Percentiles rank a stretch among this genome's conserved stretches.
phyloP scores from a whole-genome alignment of 2,329 filamentous ascomycete species.

The Ophiocordyceps camponoti-leonardi region DNA sequence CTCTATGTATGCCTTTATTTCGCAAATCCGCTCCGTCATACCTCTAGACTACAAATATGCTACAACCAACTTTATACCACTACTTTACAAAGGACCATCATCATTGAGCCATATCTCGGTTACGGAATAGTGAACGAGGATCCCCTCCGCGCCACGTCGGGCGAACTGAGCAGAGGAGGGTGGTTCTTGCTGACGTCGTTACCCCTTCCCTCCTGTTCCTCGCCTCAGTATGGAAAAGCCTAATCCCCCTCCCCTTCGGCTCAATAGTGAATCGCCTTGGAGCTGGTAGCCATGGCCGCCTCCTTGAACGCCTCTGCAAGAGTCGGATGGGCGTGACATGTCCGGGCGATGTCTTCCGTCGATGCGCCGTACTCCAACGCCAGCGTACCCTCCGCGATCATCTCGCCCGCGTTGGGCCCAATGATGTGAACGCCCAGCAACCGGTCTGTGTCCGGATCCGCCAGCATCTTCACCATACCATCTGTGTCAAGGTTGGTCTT shows the following conservation, averaged over 20 bases:
- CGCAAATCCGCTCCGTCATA: too few relatives aligned
- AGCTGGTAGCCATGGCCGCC: constrained; percentile 94
- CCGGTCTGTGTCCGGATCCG: constrained; percentile 90
- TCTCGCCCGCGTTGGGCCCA: constrained; percentile 89
- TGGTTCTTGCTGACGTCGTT: too few relatives aligned
- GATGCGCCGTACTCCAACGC: constrained; percentile 94
- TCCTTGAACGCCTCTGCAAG: constrained; percentile 98
- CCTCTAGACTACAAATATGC: neutral
- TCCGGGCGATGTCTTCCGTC: constrained; percentile 85
- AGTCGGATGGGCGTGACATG: constrained; percentile 92
- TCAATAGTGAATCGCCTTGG: constrained; percentile 87
- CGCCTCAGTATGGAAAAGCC: neutral
- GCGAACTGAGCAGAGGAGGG: too few relatives aligned
- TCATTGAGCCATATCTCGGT: neutral
- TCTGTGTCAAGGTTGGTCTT: constrained; percentile 98
- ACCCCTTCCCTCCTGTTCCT: too few relatives aligned
- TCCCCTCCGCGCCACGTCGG: too few relatives aligned
- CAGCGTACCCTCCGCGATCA: constrained; percentile 95
- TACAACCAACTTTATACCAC: neutral
- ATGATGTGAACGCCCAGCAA: constrained; percentile 94
- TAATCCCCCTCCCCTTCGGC: neutral
- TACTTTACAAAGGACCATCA: neutral
- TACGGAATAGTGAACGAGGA: neutral
- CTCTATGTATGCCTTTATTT: too few relatives aligned
- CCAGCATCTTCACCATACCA: constrained; percentile 91